These are phyloP conservation scores for Zarea fungicola DNA, from an alignment of 2,329 filamentous ascomycete genomes.

Conservation along the genomic window DNA sequence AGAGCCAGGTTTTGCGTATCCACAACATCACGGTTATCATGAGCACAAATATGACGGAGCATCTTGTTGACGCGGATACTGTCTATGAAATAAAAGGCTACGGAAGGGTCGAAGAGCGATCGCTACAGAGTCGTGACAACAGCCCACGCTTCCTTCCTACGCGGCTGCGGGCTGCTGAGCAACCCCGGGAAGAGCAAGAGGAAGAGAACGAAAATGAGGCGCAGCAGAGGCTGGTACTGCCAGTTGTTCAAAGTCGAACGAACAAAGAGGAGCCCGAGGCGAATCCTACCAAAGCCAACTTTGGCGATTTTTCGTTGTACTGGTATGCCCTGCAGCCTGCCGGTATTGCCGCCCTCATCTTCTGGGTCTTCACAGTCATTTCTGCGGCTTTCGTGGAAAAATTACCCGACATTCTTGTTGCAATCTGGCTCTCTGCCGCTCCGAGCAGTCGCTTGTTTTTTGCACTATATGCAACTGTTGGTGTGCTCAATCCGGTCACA, in stretches of 20 bases:
- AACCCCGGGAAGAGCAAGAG: no score
- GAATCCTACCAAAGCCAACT: background rate
- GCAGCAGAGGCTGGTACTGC: background rate
- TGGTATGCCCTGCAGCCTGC: background rate
- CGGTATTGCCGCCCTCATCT: background rate
- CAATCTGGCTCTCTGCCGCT: background rate
- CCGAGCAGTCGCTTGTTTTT: background rate
- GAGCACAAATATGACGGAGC: background rate
- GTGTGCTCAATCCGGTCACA: background rate
- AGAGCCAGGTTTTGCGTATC: background rate
- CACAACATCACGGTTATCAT: background rate
- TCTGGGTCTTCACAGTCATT: background rate
- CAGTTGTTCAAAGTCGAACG: background rate
- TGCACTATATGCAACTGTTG: background rate
- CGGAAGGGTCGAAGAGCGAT: background rate
- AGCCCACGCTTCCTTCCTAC: background rate
- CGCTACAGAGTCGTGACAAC: background rate
- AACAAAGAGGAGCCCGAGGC: background rate
- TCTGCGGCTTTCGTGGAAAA: background rate
- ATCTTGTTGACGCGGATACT: background rate
- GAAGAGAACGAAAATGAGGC: no score
- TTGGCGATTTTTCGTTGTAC: background rate
- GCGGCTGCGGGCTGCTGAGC: background rate
- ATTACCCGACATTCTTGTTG: background rate
- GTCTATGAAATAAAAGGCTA: background rate